phyloP scores from a whole-genome alignment of 805 yeast species.

The Nematodospora valgi region DNA sequence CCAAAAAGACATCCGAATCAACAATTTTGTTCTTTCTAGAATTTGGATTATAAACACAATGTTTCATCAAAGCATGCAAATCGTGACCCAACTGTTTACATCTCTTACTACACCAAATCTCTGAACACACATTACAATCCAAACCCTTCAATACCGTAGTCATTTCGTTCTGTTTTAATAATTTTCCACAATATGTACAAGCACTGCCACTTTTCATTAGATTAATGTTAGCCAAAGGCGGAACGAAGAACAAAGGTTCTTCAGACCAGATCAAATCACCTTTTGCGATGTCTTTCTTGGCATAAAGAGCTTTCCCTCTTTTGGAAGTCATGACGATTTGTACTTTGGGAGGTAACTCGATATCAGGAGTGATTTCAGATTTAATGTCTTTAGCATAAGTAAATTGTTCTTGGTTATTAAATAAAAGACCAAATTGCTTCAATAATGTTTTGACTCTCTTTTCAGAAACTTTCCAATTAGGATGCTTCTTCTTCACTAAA shows the following conservation, averaged over 20 bases:
- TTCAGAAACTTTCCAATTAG: slow-evolving; percentile 62
- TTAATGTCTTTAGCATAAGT: slow-evolving; percentile 53
- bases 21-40: slow-evolving; percentile 33
- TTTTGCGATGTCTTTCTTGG: slow-evolving; percentile 42
- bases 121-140: slow-evolving; percentile 62
- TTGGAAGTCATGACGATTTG: slow-evolving; percentile 46
- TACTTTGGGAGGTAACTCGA: slow-evolving; percentile 40
- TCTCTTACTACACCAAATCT: slow-evolving; percentile 64
- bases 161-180: slow-evolving; percentile 33
- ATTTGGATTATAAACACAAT: slow-evolving; percentile 34
- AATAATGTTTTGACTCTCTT: slow-evolving; percentile 52
- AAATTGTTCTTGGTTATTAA: slow-evolving; percentile 32
- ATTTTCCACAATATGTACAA: slow-evolving; percentile 69
- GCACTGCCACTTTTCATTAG: slow-evolving; percentile 61
- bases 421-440: slow-evolving; percentile 53
- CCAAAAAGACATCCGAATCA: slow-evolving; percentile 47
- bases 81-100: slow-evolving; percentile 55
- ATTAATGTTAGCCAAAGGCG: slow-evolving; percentile 63
- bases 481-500: slow-evolving; percentile 47
- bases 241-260: slow-evolving; percentile 53
- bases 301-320: slow-evolving; percentile 61
- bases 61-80: slow-evolving; percentile 56
- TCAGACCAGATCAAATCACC: slow-evolving; percentile 65
- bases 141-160: slow-evolving; percentile 43
- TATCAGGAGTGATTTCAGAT: slow-evolving; percentile 47